A percentile compares a stretch with the other conserved stretches of the same genome.
Conservation (phyloP, 2,329 filamentous ascomycete genomes). For the Colletotrichum sojae region DNA sequence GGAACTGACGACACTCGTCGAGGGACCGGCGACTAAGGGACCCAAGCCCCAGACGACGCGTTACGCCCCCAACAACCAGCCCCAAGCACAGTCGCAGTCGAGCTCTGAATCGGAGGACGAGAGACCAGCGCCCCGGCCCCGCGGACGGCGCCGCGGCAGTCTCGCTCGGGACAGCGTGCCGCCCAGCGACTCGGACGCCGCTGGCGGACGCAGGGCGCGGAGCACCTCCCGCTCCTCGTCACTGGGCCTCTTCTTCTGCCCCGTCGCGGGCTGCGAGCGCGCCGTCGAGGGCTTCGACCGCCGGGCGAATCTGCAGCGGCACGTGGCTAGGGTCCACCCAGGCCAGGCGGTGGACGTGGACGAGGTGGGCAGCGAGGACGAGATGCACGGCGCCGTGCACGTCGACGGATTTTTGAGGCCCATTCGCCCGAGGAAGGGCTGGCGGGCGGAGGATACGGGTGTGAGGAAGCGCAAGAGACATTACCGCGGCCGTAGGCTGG, state of each 20-base stretch:
- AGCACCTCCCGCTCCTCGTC: constrained; percentile 52
- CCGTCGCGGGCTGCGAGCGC: constrained; percentile 54
- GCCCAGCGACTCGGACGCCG: constrained; percentile 35
- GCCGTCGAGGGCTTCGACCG: constrained; percentile 54
- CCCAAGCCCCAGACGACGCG: constrained; percentile 28
- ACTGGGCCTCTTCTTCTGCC: constrained; percentile 53
- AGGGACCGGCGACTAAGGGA: constrained; percentile 45
- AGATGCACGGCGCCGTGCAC: constrained; percentile 75
- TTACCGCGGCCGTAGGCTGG: constrained; percentile 31
- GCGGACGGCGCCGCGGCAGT: constrained; percentile 50
- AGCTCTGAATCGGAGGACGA: constrained; percentile 25
- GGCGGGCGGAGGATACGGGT: constrained; percentile 48
- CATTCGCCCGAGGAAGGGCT: constrained; percentile 64
- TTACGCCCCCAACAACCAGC: not conserved
- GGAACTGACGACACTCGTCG: constrained; percentile 70
- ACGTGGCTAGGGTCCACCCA: constrained; percentile 56
- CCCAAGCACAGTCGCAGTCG: not conserved
- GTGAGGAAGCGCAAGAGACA: constrained; percentile 39
- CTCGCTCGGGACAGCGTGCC: constrained; percentile 45
- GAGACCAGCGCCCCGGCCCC: constrained; percentile 45
- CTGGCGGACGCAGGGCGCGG: constrained; percentile 37
- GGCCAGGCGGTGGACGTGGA: constrained; percentile 53
- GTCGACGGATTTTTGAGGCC: constrained; percentile 76
- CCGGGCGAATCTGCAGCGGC: constrained; percentile 53
- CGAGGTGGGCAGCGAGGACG: constrained; percentile 62